Conservation (phyloP, 495 filamentous ascomycete genomes). For the Penicillium turbatum region DNA sequence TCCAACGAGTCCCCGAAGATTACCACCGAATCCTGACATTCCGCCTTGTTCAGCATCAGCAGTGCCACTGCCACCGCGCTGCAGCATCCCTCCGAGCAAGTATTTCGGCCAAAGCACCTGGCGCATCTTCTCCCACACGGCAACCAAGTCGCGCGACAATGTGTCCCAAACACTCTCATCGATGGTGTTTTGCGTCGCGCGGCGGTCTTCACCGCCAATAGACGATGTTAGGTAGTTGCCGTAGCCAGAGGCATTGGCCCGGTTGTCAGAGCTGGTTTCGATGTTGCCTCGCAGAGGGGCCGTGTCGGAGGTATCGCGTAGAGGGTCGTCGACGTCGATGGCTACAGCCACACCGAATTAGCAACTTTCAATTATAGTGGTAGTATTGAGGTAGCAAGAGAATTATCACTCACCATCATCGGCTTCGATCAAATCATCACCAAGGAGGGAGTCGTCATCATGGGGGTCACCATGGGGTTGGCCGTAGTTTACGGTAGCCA, state of each 20-base stretch:
- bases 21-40: conserved; percentile 55
- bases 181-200: conserved; percentile 86
- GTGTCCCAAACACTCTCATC: conserved; percentile 97
- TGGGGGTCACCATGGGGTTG: conserved; percentile 34
- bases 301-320: conserved; percentile 63
- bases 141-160: conserved; percentile 80
- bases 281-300: conserved; percentile 80
- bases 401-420: conserved; percentile 68
- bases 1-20: conserved; percentile 61
- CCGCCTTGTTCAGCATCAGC: conserved; percentile 63
- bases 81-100: conserved; percentile 68
- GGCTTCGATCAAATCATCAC: conserved; percentile 90
- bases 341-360: conserved; percentile 38
- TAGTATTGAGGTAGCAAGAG: neutral
- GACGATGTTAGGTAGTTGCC: conserved; percentile 75
- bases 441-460: conserved; percentile 64
- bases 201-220: conserved; percentile 92
- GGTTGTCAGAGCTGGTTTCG: conserved; percentile 49
- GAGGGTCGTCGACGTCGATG: conserved; percentile 91
- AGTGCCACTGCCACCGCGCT: conserved; percentile 64
- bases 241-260: conserved; percentile 34
- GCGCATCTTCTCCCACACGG: conserved; percentile 95
- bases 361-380: neutral
- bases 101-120: conserved; percentile 98
- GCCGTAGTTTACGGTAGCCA: conserved; percentile 43